These are phyloP conservation scores for Acrocalymma vagum DNA, from an alignment of 2,329 filamentous ascomycete genomes.

Conservation along the genomic window DNA sequence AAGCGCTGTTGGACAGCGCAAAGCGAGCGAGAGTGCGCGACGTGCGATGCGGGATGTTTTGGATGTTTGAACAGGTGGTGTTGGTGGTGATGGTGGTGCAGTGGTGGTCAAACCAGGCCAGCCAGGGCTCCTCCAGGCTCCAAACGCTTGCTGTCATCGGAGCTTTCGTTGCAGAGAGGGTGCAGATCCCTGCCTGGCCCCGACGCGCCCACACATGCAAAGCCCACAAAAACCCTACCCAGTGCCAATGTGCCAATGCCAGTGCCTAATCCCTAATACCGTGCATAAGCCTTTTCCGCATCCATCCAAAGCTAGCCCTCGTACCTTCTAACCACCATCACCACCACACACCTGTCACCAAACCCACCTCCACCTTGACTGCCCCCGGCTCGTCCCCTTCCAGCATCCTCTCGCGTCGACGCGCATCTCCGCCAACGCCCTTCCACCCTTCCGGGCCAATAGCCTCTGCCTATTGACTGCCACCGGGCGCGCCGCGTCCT, in stretches of 20 bases:
- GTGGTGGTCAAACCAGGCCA: no score
- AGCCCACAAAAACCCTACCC: background rate
- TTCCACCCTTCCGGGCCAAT: background rate
- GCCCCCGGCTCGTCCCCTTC: background rate
- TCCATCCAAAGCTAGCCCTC: background rate
- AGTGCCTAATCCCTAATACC: no score
- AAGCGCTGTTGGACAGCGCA: no score
- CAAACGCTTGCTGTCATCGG: no score
- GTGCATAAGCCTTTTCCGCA: no score
- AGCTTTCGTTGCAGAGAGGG: slow-evolving; percentile 3
- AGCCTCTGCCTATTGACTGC: background rate
- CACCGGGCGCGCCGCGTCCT: slow-evolving; percentile 16
- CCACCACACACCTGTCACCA: background rate
- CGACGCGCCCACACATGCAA: slow-evolving; percentile 3
- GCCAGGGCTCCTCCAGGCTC: no score
- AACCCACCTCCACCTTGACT: background rate
- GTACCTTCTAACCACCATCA: background rate
- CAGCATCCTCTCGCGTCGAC: slow-evolving; percentile 5
- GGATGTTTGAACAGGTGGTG: no score
- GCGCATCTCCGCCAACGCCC: slow-evolving; percentile 5
- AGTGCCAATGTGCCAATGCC: no score
- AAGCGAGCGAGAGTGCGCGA: no score
- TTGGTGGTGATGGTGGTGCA: no score
- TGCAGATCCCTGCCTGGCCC: slow-evolving; percentile 1
- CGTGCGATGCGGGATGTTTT: no score